Evolutionary conservation across 164 flowering plant genomes (phyloP).

Genomic region (Berberis vulgaris): DNA sequence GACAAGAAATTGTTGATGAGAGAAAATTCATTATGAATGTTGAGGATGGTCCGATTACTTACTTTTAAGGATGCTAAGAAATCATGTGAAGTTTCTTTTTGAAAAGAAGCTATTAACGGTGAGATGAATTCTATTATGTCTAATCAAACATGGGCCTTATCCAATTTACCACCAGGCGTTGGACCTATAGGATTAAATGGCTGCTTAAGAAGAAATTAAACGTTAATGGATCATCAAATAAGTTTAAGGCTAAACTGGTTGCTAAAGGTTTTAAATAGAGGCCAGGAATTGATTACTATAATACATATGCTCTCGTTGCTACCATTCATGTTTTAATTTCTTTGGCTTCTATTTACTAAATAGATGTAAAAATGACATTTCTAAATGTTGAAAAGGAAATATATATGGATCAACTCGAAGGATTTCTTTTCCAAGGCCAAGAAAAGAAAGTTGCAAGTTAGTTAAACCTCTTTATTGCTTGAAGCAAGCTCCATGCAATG

Average conservation of each 20-base stretch:
- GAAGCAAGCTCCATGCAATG: neutral
- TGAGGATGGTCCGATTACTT: too few species aligned
- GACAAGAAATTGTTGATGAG: too few species aligned
- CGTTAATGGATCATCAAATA: neutral
- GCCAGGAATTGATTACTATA: neutral
- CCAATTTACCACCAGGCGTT: neutral
- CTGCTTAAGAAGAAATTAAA: constrained; percentile 1
- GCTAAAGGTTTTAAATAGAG: neutral
- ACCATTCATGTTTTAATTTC: neutral
- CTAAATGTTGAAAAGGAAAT: neutral
- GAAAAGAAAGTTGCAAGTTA: neutral
- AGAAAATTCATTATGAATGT: too few species aligned
- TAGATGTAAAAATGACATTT: neutral
- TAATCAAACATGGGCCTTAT: neutral
- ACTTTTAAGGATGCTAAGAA: too few species aligned
- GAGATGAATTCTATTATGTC: neutral
- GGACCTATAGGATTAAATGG: neutral
- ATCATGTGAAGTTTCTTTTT: too few species aligned
- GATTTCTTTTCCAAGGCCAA: neutral
- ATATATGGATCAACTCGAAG: neutral
- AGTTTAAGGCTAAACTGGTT: neutral
- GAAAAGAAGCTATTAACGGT: neutral
- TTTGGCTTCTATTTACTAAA: neutral
- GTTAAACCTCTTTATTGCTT: neutral
- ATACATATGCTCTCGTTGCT: neutral